Conservation (phyloP, 495 filamentous ascomycete species). For the Hypoxylon intermedium region DNA sequence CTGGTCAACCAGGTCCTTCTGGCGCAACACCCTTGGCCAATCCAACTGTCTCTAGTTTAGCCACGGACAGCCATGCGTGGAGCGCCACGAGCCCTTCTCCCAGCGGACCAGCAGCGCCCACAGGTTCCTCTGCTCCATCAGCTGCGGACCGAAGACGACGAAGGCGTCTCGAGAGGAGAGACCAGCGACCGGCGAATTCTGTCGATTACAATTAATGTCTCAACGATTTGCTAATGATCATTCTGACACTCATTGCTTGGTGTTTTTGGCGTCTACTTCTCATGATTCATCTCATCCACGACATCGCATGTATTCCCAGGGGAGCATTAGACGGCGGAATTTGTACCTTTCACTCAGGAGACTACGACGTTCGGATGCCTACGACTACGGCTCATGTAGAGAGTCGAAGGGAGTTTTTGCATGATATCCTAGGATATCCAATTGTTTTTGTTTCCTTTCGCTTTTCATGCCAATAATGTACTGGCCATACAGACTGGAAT, state of each 20-base stretch:
- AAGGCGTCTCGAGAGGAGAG: constrained; percentile 56
- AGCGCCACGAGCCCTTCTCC: constrained; percentile 49
- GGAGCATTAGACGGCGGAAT: constrained; percentile 18
- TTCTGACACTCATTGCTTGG: constrained; percentile 30
- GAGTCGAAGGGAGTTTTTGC: constrained; percentile 19
- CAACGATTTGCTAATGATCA: constrained; percentile 3
- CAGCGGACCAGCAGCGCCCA: constrained; percentile 32
- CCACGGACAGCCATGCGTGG: constrained; percentile 51
- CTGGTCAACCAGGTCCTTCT: constrained; percentile 54
- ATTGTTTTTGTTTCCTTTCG: constrained; percentile 16
- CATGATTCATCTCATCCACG: constrained; percentile 21
- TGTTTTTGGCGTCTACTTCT: constrained; percentile 43
- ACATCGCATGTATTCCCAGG: constrained; percentile 26
- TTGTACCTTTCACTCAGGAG: not conserved
- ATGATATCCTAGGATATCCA: constrained; percentile 35
- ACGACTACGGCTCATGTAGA: constrained; percentile 9
- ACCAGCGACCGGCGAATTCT: constrained; percentile 42
- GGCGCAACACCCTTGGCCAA: constrained; percentile 39
- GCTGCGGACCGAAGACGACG: constrained; percentile 54
- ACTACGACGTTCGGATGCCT: constrained; percentile 23
- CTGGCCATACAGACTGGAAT: constrained; percentile 26
- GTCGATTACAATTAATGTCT: constrained; percentile 52
- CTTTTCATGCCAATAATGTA: constrained; percentile 12
- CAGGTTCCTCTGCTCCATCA: constrained; percentile 36
- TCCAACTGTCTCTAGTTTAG: constrained; percentile 53